These are phyloP conservation scores for Logfia minima DNA, from an alignment of 129 eudicot genomes.

Conservation along the genomic window DNA sequence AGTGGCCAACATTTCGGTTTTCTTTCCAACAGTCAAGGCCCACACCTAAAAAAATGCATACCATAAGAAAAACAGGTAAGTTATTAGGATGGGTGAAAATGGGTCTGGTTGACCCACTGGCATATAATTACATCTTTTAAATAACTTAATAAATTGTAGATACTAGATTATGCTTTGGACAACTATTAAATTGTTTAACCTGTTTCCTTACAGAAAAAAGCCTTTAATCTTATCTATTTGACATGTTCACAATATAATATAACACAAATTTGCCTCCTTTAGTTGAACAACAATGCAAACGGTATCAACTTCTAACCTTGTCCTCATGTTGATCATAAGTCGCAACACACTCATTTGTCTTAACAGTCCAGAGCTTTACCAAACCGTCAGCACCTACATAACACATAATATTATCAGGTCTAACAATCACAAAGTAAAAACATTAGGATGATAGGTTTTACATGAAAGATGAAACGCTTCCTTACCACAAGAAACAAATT, in stretches of 20 bases:
- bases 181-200: background rate
- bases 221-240: background rate
- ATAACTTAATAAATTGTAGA: no score
- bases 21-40: constrained; percentile 92
- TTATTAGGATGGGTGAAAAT: background rate
- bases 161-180: background rate
- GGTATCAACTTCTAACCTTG: constrained; percentile 48
- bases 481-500: constrained; percentile 86
- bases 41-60: constrained; percentile 54
- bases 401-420: constrained; percentile 4
- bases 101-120: background rate
- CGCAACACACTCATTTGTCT: constrained; percentile 79
- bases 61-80: background rate
- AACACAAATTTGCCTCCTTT: background rate
- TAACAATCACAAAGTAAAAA: background rate
- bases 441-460: background rate
- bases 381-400: constrained; percentile 83
- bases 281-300: background rate
- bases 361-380: constrained; percentile 88
- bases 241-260: background rate
- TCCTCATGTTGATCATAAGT: constrained; percentile 94
- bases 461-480: background rate
- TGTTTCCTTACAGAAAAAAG: background rate
- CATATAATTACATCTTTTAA: background rate
- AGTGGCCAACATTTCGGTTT: constrained; percentile 93